Conservation (phyloP, 1,284 basidiomycete genomes). For the Microstroma glucosiphilum region DNA sequence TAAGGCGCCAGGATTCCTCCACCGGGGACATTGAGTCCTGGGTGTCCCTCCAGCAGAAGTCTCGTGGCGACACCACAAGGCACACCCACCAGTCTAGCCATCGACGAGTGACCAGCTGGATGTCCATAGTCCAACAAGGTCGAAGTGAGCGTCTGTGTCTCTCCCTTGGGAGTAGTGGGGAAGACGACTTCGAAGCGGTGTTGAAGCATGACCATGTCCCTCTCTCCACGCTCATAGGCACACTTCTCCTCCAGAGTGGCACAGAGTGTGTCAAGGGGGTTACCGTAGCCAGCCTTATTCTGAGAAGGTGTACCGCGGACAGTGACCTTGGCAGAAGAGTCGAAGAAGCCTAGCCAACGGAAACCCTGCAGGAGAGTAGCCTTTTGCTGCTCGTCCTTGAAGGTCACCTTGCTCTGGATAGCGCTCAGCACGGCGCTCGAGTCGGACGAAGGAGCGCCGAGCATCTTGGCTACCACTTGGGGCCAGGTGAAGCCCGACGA, state of each 20-base stretch:
- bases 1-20: conserved; percentile 85
- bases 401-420: conserved; percentile 32
- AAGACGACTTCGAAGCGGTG: conserved; percentile 61
- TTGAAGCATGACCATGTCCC: conserved; percentile 94
- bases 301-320: conserved; percentile 49
- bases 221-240: conserved; percentile 82
- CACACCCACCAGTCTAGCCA: conserved; percentile 87
- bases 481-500: conserved; percentile 51
- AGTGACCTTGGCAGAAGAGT: conserved; percentile 57
- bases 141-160: conserved; percentile 80
- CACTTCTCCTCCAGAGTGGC: conserved; percentile 83
- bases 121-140: conserved; percentile 87
- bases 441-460: conserved; percentile 67
- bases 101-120: conserved; percentile 73
- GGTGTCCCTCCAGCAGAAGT: conserved; percentile 63
- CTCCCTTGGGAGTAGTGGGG: conserved; percentile 48
- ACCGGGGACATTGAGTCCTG: conserved; percentile 12
- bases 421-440: conserved; percentile 31
- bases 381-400: conserved; percentile 34
- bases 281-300: conserved; percentile 63
- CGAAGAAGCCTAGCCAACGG: conserved; percentile 87
- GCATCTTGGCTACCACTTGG: conserved; percentile 72
- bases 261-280: conserved; percentile 90
- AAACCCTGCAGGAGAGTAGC: conserved; percentile 52
- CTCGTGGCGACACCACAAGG: conserved; percentile 84